Percentiles rank a stretch among this genome's conserved stretches.
These are phyloP conservation scores for Mycogone perniciosa DNA, from an alignment of 2,329 filamentous ascomycete genomes.

Conservation along the genomic window DNA sequence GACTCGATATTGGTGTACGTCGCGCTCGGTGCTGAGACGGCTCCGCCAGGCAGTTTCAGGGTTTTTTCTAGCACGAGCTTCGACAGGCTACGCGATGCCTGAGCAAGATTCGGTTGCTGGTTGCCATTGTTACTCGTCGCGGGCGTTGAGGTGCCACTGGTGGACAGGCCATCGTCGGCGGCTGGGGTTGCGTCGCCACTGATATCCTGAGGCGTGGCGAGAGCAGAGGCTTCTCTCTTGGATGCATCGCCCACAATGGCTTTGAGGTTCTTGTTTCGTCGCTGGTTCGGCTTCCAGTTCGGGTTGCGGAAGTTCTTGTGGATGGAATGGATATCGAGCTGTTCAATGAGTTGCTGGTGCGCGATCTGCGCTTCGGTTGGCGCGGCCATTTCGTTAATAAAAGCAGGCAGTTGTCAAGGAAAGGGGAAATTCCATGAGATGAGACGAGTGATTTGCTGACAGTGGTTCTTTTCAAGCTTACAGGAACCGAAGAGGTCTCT, in stretches of 20 bases:
- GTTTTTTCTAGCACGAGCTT: conserved; percentile 86
- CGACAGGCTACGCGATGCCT: conserved; percentile 78
- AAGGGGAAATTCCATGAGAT: no score
- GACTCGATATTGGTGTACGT: conserved; percentile 98
- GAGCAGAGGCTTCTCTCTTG: conserved; percentile 80
- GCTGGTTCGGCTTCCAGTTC: conserved; percentile 84
- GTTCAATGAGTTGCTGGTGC: conserved; percentile 80
- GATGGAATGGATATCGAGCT: conserved; percentile 82
- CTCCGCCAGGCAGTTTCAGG: conserved; percentile 34
- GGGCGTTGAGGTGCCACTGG: conserved; percentile 53
- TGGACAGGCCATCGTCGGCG: conserved; percentile 48
- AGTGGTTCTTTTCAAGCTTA: no score
- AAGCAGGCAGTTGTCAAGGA: not conserved
- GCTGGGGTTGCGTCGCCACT: conserved; percentile 68
- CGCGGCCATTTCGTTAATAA: conserved; percentile 40
- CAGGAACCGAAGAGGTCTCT: no score
- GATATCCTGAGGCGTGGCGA: conserved; percentile 68
- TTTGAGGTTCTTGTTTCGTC: conserved; percentile 98
- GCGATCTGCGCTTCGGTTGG: conserved; percentile 68
- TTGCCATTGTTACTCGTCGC: conserved; percentile 34
- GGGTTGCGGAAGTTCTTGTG: conserved; percentile 87
- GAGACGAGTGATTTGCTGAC: no score
- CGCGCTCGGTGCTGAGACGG: conserved; percentile 54
- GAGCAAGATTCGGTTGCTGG: conserved; percentile 67
- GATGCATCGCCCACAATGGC: conserved; percentile 87